Conservation (phyloP, 2,329 filamentous ascomycete species). For the Arthrinium puccinioides region DNA sequence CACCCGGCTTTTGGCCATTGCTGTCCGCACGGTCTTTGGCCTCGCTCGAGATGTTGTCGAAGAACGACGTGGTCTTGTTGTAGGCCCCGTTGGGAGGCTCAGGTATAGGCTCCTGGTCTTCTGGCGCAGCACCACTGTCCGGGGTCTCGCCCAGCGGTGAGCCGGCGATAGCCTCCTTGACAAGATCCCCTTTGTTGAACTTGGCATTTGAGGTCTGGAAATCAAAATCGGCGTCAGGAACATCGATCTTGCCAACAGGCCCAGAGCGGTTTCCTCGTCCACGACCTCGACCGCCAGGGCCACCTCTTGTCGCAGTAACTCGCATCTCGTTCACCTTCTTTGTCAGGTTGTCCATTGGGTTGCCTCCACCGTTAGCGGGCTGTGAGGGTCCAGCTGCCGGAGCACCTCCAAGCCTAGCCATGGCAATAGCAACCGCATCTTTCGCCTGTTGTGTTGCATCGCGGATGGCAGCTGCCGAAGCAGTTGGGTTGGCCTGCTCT, state of each 20-base stretch:
- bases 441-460: slow-evolving; percentile 69
- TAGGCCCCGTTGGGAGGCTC: slow-evolving; percentile 51
- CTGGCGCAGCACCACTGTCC: slow-evolving; percentile 21
- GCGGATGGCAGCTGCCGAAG: slow-evolving; percentile 38
- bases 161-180: slow-evolving; percentile 83
- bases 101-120: slow-evolving; percentile 25
- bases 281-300: slow-evolving; percentile 37
- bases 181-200: slow-evolving; percentile 79
- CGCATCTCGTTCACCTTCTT: slow-evolving; percentile 75
- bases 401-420: slow-evolving; percentile 57
- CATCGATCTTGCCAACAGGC: slow-evolving; percentile 64
- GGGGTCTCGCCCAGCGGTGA: slow-evolving; percentile 54
- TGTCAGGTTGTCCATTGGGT: slow-evolving; percentile 61
- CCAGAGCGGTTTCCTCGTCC: slow-evolving; percentile 36
- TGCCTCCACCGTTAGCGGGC: slow-evolving; percentile 29
- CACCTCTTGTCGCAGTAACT: slow-evolving; percentile 47
- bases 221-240: slow-evolving; percentile 87
- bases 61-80: slow-evolving; percentile 87
- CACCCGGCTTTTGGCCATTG: slow-evolving; percentile 59
- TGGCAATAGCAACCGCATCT: slow-evolving; percentile 72
- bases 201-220: slow-evolving; percentile 82
- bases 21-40: slow-evolving; percentile 80
- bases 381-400: slow-evolving; percentile 20
- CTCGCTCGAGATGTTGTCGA: slow-evolving; percentile 97
- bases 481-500: slow-evolving; percentile 26